These are phyloP conservation scores for Emergomyces africanus DNA, from an alignment of 2,329 filamentous ascomycete species.

Conservation along the genomic window DNA sequence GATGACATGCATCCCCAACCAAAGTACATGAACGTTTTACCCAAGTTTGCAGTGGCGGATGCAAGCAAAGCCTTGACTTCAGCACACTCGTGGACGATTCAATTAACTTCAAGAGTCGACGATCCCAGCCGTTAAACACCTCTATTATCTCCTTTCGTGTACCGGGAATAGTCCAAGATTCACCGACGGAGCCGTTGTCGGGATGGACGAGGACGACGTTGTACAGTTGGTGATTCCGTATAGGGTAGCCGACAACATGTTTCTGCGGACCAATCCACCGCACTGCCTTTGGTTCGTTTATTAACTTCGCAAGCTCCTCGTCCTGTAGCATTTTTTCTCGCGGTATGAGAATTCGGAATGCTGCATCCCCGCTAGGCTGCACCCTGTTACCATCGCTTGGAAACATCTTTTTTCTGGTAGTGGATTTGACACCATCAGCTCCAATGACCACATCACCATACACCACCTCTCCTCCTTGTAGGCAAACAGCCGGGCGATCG, in stretches of 20 bases:
- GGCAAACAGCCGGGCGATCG: constrained; percentile 13
- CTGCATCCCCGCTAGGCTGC: constrained; percentile 35
- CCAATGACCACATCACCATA: constrained; percentile 33
- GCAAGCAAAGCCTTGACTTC: constrained; percentile 53
- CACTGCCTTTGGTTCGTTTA: constrained; percentile 45
- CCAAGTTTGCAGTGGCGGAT: constrained; percentile 52
- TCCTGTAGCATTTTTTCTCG: constrained; percentile 33
- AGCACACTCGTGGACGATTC: constrained; percentile 53
- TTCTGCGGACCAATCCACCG: constrained; percentile 55
- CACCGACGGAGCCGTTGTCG: constrained; percentile 46
- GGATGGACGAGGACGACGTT: constrained; percentile 53
- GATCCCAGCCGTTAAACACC: constrained; percentile 49
- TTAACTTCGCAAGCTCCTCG: constrained; percentile 41
- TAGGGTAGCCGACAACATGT: constrained; percentile 56
- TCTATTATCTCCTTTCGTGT: constrained; percentile 48
- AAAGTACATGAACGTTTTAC: constrained; percentile 40
- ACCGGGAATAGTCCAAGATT: constrained; percentile 52
- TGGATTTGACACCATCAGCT: constrained; percentile 42
- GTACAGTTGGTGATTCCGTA: constrained; percentile 51
- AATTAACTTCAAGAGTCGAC: constrained; percentile 47
- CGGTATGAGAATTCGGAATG: constrained; percentile 43
- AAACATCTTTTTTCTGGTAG: constrained; percentile 30
- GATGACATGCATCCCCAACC: constrained; percentile 49
- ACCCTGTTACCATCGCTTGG: not conserved
- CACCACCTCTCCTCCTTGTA: constrained; percentile 19